Evolutionary conservation across 257 asterid species (phyloP).

Genomic region (Fraxinus excelsior): DNA sequence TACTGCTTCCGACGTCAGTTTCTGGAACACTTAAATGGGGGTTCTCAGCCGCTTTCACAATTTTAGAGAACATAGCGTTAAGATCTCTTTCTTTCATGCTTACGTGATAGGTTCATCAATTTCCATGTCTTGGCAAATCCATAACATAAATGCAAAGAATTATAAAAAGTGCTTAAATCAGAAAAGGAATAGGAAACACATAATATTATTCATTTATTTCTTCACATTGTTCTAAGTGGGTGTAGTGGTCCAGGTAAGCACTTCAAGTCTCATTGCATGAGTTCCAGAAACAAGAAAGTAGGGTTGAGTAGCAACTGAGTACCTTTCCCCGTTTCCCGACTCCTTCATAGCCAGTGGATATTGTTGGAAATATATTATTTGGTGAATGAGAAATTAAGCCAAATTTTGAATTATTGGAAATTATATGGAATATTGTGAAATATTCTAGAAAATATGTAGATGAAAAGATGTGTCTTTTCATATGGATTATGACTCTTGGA

Average conservation of each 20-base stretch:
- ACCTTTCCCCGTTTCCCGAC: conserved; percentile 85
- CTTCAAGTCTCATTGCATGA: conserved; percentile 9
- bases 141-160: conserved; percentile 19
- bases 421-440: too few relatives aligned
- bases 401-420: too few relatives aligned
- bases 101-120: conserved; percentile 82
- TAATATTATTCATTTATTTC: neutral
- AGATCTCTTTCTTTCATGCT: conserved; percentile 83
- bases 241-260: conserved; percentile 10
- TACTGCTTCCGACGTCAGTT: conserved; percentile 67
- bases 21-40: conserved; percentile 91
- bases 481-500: too few relatives aligned
- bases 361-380: too few relatives aligned
- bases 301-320: conserved; percentile 23
- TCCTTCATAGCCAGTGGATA: conserved; percentile 60
- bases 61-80: conserved; percentile 72
- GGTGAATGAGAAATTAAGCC: too few relatives aligned
- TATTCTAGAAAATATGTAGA: too few relatives aligned
- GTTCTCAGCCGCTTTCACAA: conserved; percentile 76
- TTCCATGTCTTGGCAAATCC: conserved; percentile 85
- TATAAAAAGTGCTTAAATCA: neutral
- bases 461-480: too few relatives aligned
- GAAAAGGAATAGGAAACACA: neutral
- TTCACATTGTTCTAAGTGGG: conserved; percentile 1
- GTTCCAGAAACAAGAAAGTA: conserved; percentile 14